Evolutionary conservation across 768 basidiomycete genomes (phyloP), one percentile per base, ranked within the genome.

Genomic region (Cyathus striatus): DNA sequence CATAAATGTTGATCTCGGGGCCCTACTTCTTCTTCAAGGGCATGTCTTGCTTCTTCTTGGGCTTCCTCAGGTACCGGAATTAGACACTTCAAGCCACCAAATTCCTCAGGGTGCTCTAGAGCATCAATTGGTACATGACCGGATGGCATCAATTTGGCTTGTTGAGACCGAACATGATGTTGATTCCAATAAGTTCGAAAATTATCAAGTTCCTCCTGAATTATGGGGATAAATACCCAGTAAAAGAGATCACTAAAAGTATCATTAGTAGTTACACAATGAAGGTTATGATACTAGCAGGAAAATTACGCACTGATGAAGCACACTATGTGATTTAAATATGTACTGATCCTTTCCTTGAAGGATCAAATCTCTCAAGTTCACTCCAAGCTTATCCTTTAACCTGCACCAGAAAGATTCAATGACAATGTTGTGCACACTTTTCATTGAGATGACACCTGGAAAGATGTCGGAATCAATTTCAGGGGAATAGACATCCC

Each of bases 111-210:
- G 41, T 57, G 46, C 12, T 43, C 34, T 12, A 49, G 24, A 12
- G 50, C 56, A 43, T 55, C 52, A 25, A 20, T 25, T 4, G 59
- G 59, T 10, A 60, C 47, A 48, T 57, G 58, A 9, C 57, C 58
- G 14, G 62, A 65, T 4, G 59, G 59, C 54, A 63, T 53, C 7
- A 26, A 18, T 41, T 62, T 61, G 1, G 51, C 38, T 1, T 24
- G 2, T 30, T 64, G 63, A 16, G 10, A 22, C 12, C 56, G 49
- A 26, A 64, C 45, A 5, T 20, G 22, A 35, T 61, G 62, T 10
- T 55, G 42, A 47, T 66, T 66, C 62, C 61, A 65, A 21, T 51
- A 63, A 7, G 16, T 37, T 2, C 39, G 32, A 43, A 63, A 65
- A 1, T 52, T 43, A 38, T 65, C 54, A 1, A 66, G 54, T 22